phyloP scores from a whole-genome alignment of 768 basidiomycete species.

The Dacryopinax spathularia region DNA sequence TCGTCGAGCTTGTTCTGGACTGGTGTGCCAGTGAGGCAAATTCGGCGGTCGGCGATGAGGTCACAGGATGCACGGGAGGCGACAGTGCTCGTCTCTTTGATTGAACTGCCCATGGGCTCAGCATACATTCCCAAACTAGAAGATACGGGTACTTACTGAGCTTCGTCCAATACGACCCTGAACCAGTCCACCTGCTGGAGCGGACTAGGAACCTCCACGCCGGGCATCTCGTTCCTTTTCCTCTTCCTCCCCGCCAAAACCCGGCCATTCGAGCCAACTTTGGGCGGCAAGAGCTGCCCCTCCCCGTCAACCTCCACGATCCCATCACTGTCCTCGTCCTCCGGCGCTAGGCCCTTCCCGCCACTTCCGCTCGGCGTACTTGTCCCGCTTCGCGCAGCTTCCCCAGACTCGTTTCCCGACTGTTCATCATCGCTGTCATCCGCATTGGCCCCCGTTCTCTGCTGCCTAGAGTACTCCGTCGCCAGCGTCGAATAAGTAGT shows the following conservation, averaged over 20 bases:
- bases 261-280: constrained; percentile 20
- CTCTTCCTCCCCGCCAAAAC: constrained; percentile 54
- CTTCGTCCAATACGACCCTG: constrained; percentile 82
- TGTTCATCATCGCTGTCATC: constrained; percentile 37
- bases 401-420: constrained; percentile 50
- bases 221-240: constrained; percentile 34
- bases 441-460: constrained; percentile 40
- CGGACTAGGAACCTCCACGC: constrained; percentile 50
- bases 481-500: constrained; percentile 95
- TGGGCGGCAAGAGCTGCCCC: constrained; percentile 39
- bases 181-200: constrained; percentile 96
- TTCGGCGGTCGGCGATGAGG: constrained; percentile 78
- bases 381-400: constrained; percentile 15
- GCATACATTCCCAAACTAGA: not conserved
- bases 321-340: constrained; percentile 48
- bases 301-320: constrained; percentile 52
- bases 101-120: constrained; percentile 43
- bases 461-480: constrained; percentile 86
- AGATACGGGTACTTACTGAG: constrained; percentile 55
- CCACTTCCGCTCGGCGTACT: constrained; percentile 14
- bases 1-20: constrained; percentile 99
- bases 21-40: constrained; percentile 94
- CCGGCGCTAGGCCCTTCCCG: constrained; percentile 19
- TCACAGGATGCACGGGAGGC: constrained; percentile 92
- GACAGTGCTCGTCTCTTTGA: constrained; percentile 91